Evolutionary conservation across 1,139 yeast species (phyloP).

Genomic region (Zhuliangozyma blackwelliae): DNA sequence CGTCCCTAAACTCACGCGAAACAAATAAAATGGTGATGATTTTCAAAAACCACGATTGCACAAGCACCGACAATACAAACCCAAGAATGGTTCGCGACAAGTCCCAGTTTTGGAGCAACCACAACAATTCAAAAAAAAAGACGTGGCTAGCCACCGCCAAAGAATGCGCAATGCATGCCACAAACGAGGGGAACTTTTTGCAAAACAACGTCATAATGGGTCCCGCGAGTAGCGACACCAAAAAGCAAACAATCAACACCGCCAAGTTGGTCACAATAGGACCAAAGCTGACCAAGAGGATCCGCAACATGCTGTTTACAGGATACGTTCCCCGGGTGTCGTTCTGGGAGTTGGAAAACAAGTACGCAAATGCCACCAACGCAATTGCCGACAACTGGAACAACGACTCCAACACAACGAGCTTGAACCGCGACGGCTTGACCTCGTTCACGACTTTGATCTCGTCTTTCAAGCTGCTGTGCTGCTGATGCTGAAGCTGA

Average conservation of each 20-base stretch:
- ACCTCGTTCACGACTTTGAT: slow-evolving; percentile 27
- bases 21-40: slow-evolving; percentile 34
- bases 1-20: slow-evolving; percentile 49
- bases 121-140: slow-evolving; percentile 44
- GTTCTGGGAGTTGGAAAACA: slow-evolving; percentile 44
- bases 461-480: slow-evolving; percentile 16
- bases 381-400: slow-evolving; percentile 25
- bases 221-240: slow-evolving; percentile 42
- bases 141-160: slow-evolving; percentile 41
- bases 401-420: slow-evolving; percentile 27
- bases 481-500: no score
- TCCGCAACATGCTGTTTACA: slow-evolving; percentile 33
- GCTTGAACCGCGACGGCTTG: slow-evolving; percentile 36
- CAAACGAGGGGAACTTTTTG: slow-evolving; percentile 36
- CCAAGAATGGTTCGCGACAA: slow-evolving; percentile 48
- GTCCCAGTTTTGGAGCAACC: slow-evolving; percentile 53
- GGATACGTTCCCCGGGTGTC: slow-evolving; percentile 26
- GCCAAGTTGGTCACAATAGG: slow-evolving; percentile 46
- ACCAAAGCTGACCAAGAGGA: slow-evolving; percentile 37
- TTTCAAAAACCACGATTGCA: slow-evolving; percentile 46
- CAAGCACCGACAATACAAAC: slow-evolving; percentile 30
- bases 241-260: slow-evolving; percentile 33
- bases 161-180: slow-evolving; percentile 43
- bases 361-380: slow-evolving; percentile 35
- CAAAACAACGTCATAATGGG: slow-evolving; percentile 38